Evolutionary conservation across 306 rosid species (phyloP), one percentile per base, ranked within the genome.

Genomic region (Erythrophleum fordii): DNA sequence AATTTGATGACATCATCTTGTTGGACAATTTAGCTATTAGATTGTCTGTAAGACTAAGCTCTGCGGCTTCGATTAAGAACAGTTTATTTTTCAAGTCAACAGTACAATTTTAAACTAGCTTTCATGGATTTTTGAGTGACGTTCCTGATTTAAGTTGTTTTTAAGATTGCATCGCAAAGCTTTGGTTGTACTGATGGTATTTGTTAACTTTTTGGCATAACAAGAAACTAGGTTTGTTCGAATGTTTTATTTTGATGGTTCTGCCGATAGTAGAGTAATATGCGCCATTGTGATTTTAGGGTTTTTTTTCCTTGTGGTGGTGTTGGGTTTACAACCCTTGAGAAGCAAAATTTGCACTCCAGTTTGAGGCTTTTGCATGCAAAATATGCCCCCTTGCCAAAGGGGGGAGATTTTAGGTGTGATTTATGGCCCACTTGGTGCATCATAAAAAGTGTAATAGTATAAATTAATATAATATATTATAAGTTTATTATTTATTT

Each of bases 21-120:
- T 3, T 77, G 65, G 55, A 52, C 26, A 53, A 11, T 41, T 64
- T 31, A 12, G 78, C 29, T 37, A 0, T 34, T 51, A 34, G 73
- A 77, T 62, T 77, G 29, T n/a, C 51, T 64, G 29, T 45, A 18
- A 12, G 64, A 28, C 69, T 26, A 10, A 67, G 61, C 37, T 31
- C 56, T 31, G 53, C 3, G 58, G 65, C 28, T 69, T 31, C 0
- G 35, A 17, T 16, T 75, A 49, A 75, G 46, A 61, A 13, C 59
- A 35, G 73, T 25, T 64, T 51, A 39, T 26, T 18, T 52, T 52
- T 72, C 18, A 67, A 1, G 49, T 14, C 67, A 48, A 4, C 52
- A 52, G 52, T 44, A 51, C 60, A 52, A 72, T 75, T 67, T 58
- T 82, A 71, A 55, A 31, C 49, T 49, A 49, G 67, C 16, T 10